Conservation (phyloP, 148 eudicot species). For the Spergularia bocconei region DNA sequence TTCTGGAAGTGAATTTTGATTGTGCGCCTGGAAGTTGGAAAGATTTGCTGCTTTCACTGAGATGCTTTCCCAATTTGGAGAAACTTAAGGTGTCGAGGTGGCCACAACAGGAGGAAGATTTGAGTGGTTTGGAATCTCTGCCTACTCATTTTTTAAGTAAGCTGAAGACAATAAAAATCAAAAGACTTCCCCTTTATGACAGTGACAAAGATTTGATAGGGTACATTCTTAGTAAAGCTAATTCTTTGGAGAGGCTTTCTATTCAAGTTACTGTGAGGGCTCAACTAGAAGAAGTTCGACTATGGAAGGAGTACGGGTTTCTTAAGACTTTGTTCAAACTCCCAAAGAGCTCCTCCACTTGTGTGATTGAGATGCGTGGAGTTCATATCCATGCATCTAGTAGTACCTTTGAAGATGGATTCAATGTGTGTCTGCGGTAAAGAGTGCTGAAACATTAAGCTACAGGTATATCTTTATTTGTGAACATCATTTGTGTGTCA, state of each 20-base stretch:
- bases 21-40: background rate
- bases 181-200: background rate
- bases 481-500: too few relatives aligned
- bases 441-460: too few relatives aligned
- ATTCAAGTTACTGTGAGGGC: background rate
- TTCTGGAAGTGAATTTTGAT: background rate
- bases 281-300: background rate
- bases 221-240: background rate
- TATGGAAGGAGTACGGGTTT: conserved; percentile 1
- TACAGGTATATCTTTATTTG: too few relatives aligned
- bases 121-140: background rate
- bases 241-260: background rate
- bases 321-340: conserved; percentile 2
- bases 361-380: background rate
- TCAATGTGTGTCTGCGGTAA: too few relatives aligned
- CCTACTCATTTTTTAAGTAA: conserved; percentile 7
- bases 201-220: background rate
- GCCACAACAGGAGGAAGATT: background rate
- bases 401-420: too few relatives aligned
- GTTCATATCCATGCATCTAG: too few relatives aligned
- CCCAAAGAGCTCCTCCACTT: conserved; percentile 1
- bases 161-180: background rate
- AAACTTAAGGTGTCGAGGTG: background rate
- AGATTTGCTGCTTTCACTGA: too few relatives aligned
- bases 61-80: conserved; percentile 1